Base-by-base conservation (phyloP, 1,139 yeast species). In the Geotrichum fermentans region DNA sequence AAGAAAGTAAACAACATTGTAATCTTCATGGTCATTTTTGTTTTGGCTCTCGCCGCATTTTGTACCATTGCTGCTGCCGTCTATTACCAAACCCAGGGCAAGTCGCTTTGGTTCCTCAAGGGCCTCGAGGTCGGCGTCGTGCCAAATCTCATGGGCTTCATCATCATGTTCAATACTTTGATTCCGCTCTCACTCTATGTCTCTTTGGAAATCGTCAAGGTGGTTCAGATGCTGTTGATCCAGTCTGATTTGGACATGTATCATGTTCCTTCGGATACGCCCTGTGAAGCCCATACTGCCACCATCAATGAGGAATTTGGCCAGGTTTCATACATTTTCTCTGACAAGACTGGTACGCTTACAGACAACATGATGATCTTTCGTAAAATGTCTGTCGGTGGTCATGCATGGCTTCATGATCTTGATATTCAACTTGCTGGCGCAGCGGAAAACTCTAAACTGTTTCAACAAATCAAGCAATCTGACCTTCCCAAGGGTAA, bases 241-340 rank as follows among this genome's bases (percentile, higher is more conserved):
- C 95, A 88, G 62, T 81, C 79, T 75, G 98, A 94, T 67, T 78
- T 92, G 46, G 98, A 94, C 65, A 88, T 94, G 96, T 94, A 92
- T 61, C 89, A 92, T 63, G 75, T 72, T 17, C 84, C 79, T 38
- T 76, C 89, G 3, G 80, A 92, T 61, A 92, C 96, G 0, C 96
- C 96, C 0, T 94, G 96, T 40, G 96, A 86, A 60, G 95, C 96
- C 0, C 83, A 90, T 61, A 90, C 98, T 0, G 96, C 97, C 0
- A 87, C 97, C 0, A 89, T 92, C 58, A 76, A 92, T 57, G 99
- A 94, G 64, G 98, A 94, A 66, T 72, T 94, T 58, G 99, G 99
- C 2, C 99, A 94, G 64, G 97, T 94, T 0, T 83, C 95, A 47
- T 90, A 90, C 61, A 77, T 94, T 4, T 94, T 94, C 65, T 86